A percentile compares a stretch with the other conserved stretches of the same genome.
phyloP scores from a whole-genome alignment of 2,329 filamentous ascomycete species.

The Penicillium verrucosum region DNA sequence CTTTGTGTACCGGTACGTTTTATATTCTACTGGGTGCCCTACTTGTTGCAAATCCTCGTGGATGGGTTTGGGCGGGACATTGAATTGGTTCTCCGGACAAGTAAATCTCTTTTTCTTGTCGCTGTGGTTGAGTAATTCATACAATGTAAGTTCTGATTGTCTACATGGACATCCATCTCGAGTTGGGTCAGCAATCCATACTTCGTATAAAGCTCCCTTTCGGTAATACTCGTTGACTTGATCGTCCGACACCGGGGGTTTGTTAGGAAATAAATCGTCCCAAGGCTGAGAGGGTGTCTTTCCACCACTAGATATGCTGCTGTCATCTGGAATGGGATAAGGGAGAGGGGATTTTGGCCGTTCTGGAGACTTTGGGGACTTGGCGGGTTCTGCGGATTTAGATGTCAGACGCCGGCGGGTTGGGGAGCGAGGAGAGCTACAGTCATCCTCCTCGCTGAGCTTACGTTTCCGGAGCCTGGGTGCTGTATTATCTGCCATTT shows the following conservation, averaged over 20 bases:
- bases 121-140: neutral
- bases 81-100: neutral
- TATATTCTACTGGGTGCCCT: neutral
- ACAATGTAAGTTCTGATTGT: neutral
- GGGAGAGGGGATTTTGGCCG: neutral
- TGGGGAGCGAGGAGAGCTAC: neutral
- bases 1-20: neutral
- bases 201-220: neutral
- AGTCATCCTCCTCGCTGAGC: neutral
- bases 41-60: neutral
- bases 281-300: rapidly evolving
- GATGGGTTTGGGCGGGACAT: neutral
- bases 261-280: rapidly evolving
- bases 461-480: neutral
- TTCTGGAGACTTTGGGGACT: neutral
- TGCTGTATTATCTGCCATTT: neutral
- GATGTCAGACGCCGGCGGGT: neutral
- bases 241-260: neutral
- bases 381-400: neutral
- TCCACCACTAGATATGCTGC: neutral
- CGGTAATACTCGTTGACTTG: neutral
- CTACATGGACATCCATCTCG: neutral
- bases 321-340: neutral
- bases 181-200: neutral
- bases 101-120: neutral